phyloP scores from a whole-genome alignment of 768 basidiomycete genomes.

The Crepidotus variabilis region DNA sequence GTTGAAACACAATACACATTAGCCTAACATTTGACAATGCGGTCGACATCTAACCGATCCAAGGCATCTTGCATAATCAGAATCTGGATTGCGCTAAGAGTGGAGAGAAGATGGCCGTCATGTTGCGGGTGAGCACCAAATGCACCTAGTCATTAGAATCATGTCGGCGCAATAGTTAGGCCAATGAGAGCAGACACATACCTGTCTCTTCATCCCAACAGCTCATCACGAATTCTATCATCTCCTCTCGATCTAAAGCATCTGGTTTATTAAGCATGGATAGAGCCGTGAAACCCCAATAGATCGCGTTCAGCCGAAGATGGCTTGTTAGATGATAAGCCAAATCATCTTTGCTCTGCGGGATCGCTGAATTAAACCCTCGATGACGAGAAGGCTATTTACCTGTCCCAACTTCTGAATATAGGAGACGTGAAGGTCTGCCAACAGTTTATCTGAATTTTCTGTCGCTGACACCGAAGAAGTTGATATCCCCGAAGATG shows the following conservation, averaged over 20 bases:
- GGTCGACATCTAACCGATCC: conserved; percentile 63
- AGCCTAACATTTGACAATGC: conserved; percentile 69
- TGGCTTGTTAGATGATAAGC: conserved; percentile 90
- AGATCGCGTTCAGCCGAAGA: conserved; percentile 91
- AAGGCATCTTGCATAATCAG: conserved; percentile 81
- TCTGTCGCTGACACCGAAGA: background rate
- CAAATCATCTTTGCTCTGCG: conserved; percentile 79
- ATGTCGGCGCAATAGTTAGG: background rate
- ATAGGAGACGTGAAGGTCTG: conserved; percentile 67
- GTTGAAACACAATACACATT: background rate
- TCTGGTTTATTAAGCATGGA: conserved; percentile 76
- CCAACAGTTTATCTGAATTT: conserved; percentile 21
- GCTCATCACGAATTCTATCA: conserved; percentile 85
- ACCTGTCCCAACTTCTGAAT: conserved; percentile 75
- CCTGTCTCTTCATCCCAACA: conserved; percentile 96
- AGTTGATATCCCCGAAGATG: background rate
- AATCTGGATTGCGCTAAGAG: conserved; percentile 91
- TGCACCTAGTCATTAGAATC: conserved; percentile 57
- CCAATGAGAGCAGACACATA: conserved; percentile 11
- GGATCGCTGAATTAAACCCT: background rate
- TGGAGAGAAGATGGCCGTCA: conserved; percentile 85
- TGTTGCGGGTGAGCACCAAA: conserved; percentile 93
- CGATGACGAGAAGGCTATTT: conserved; percentile 10
- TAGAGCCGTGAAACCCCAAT: conserved; percentile 93
- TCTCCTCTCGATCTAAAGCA: conserved; percentile 78